A percentile compares a stretch with the other conserved stretches of the same genome.
phyloP scores from a whole-genome alignment of 2,329 filamentous ascomycete species.

The Fusarium citri region DNA sequence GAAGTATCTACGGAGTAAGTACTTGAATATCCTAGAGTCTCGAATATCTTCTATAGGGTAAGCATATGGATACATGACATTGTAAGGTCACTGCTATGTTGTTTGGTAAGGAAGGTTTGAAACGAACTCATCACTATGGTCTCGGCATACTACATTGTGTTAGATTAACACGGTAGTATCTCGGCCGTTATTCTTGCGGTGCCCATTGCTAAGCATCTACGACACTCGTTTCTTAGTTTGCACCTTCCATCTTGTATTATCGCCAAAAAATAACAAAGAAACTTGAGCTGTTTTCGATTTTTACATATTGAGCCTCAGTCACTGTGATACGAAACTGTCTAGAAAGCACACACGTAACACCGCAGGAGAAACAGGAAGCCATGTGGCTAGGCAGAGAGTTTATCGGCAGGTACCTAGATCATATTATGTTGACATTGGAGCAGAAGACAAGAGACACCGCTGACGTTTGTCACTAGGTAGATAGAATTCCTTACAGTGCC shows the following conservation, averaged over 20 bases:
- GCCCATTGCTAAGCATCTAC: neutral
- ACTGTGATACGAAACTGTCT: neutral
- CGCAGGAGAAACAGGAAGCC: neutral
- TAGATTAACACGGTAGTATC: neutral
- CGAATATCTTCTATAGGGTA: neutral
- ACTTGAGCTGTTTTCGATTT: neutral
- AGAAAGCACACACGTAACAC: neutral
- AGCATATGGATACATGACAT: neutral
- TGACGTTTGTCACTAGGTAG: neutral
- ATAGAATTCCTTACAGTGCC: neutral
- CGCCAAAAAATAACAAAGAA: neutral
- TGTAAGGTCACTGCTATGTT: neutral
- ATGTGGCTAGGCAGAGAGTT: neutral
- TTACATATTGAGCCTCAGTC: neutral
- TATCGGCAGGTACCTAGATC: neutral
- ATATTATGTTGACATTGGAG: neutral
- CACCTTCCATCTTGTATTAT: neutral
- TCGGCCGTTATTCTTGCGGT: neutral
- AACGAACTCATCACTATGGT: neutral
- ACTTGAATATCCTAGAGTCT: neutral
- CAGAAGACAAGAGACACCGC: neutral
- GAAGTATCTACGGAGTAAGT: neutral
- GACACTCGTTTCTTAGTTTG: neutral
- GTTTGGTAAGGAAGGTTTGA: neutral
- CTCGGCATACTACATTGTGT: neutral